phyloP scores from a whole-genome alignment of 2,329 filamentous ascomycete species.

The Nannizzia gypsea region DNA sequence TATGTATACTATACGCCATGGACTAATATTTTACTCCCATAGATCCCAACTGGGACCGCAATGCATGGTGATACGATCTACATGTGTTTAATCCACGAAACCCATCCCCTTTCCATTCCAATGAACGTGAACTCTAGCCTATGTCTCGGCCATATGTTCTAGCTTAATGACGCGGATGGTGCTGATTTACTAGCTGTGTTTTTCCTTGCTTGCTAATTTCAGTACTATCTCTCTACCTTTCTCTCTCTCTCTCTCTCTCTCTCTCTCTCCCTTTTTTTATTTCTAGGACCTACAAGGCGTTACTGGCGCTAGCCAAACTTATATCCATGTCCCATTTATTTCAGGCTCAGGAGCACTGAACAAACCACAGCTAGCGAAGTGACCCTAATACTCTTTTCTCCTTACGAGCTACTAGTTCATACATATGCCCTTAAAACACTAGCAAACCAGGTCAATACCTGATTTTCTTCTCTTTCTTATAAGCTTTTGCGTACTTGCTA shows the following conservation, averaged over 20 bases:
- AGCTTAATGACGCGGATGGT: not conserved
- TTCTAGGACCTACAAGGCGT: not conserved
- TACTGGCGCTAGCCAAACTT: not conserved
- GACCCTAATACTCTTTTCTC: not conserved
- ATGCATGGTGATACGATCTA: slow-evolving; percentile 54
- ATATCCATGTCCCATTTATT: not conserved
- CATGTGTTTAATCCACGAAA: no score
- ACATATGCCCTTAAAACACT: not conserved
- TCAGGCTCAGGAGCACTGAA: not conserved
- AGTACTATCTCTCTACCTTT: no score
- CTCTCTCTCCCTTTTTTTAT: not conserved
- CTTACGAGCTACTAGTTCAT: not conserved
- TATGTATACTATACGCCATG: not conserved
- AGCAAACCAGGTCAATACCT: not conserved
- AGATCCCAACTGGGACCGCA: slow-evolving; percentile 66
- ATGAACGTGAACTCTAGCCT: not conserved
- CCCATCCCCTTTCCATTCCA: not conserved
- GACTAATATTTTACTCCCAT: slow-evolving; percentile 7
- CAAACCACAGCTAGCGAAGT: not conserved
- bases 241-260: no score
- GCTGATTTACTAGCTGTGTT: not conserved
- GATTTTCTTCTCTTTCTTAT: not conserved
- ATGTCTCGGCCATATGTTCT: not conserved
- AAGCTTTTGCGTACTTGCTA: not conserved
- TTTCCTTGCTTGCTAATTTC: not conserved